Evolutionary conservation across 768 basidiomycete species (phyloP), one percentile per base, ranked within the genome.

Genomic region (Naganishia onofrii): DNA sequence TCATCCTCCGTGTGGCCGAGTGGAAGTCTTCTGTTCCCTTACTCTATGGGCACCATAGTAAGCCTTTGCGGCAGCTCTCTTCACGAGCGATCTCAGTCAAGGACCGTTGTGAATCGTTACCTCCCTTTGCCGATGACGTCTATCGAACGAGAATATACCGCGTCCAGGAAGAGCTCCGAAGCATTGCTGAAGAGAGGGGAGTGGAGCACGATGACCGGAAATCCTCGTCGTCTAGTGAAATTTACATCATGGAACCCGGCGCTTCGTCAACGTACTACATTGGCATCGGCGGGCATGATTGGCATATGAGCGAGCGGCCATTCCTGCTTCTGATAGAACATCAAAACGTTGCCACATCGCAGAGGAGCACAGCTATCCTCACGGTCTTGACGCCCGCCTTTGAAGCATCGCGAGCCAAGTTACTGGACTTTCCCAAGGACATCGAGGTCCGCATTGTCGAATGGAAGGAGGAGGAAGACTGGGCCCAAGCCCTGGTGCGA

Each of bases 281-380:
- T n/a, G 91, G 91, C 73, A 84, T 91, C 69, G 74, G 76, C 58
- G 88, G 88, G 15, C 76, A 74, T 6, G 70, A 84, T 9, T 94
- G 92, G 92, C 71, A 74, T 36, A 84, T 91, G 36, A 90, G 89
- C 12, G 92, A 93, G 81, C 85, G 92, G 2, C 91, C 91, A 0
- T 84, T 93, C 17, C 81, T 93, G 6, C 82, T 92, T 36, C 83
- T 90, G 67, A 74, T 93, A 52, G 84, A 85, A 9, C 86, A 89
- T 13, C 12, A 31, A 7, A 23, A 26, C 46, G 29, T 42, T 12
- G 38, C 23, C 6, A 34, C 26, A 7, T 9, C 21, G 31, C 58
- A 38, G 2, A 69, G 77, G 1, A 75, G 85, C 23, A 72, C 75
- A 42, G 81, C 85, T 28, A 83, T 84, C 23, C 74, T 92, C 42